Conservation (phyloP, 768 basidiomycete species). For the Mycena olivaceomarginata region DNA sequence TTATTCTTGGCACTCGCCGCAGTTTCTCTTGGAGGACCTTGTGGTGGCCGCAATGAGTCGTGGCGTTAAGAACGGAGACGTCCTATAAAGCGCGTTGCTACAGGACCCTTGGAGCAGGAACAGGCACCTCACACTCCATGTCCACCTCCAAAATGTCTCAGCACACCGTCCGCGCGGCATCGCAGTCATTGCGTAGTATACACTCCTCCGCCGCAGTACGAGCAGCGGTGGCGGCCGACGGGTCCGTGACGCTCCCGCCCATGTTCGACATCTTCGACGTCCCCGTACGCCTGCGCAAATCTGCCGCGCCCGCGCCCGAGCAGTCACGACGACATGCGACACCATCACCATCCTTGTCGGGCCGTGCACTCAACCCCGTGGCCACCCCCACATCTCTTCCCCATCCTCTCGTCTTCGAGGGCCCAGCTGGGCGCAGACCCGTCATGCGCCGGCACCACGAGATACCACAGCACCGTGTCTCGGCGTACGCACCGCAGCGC, state of each 20-base stretch:
- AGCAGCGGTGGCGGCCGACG: conserved; percentile 13
- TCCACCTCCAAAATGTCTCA: conserved; percentile 23
- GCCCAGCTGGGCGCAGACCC: conserved; percentile 21
- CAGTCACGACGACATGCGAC: not conserved
- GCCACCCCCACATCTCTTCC: conserved; percentile 15
- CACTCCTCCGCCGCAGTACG: conserved; percentile 14
- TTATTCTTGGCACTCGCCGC: conserved; percentile 1
- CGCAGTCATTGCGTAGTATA: conserved; percentile 10
- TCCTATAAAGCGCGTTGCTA: too few relatives aligned
- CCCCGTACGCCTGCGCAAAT: conserved; percentile 5
- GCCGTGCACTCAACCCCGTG: not conserved
- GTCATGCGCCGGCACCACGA: not conserved
- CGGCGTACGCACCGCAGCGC: not conserved
- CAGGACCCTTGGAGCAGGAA: too few relatives aligned
- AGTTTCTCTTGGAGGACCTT: too few relatives aligned
- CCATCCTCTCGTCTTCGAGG: conserved; percentile 29
- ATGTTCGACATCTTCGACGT: conserved; percentile 37
- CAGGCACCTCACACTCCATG: not conserved
- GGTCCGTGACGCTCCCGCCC: conserved; percentile 8
- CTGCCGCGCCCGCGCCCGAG: not conserved
- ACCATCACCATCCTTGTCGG: not conserved
- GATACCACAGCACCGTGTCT: not conserved
- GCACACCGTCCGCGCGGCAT: conserved; percentile 15
- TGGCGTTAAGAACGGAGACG: not conserved
- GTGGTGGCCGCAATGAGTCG: not conserved